A percentile compares a stretch with the other conserved stretches of the same genome.
These are phyloP conservation scores for Tuber indicum DNA, from an alignment of 495 filamentous ascomycete species.

Conservation along the genomic window DNA sequence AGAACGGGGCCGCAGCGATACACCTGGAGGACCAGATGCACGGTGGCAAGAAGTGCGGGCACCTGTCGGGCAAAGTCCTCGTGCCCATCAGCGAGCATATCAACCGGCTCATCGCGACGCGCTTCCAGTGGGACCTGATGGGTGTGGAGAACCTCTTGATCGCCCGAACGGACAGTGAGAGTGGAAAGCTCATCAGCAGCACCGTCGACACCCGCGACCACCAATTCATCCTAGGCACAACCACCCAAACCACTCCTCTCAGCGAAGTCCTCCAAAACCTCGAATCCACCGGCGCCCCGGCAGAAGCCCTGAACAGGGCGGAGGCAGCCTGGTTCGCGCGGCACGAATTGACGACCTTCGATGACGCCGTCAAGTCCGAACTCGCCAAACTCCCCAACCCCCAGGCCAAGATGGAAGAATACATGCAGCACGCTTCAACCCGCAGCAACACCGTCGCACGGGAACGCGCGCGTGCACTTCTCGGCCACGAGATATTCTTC, in stretches of 20 bases:
- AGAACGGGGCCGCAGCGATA: slow-evolving; percentile 91
- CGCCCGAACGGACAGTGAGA: slow-evolving; percentile 90
- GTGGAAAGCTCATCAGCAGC: slow-evolving; percentile 79
- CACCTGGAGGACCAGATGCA: slow-evolving; percentile 98
- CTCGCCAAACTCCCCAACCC: slow-evolving; percentile 57
- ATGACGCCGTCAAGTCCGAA: slow-evolving; percentile 76
- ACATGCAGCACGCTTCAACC: slow-evolving; percentile 52
- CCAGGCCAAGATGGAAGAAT: slow-evolving; percentile 57
- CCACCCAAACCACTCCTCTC: slow-evolving; percentile 65
- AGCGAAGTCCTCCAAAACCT: slow-evolving; percentile 86
- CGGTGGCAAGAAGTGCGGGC: slow-evolving; percentile 96
- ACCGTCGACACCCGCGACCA: slow-evolving; percentile 91
- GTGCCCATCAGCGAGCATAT: slow-evolving; percentile 94
- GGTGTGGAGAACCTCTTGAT: slow-evolving; percentile 89
- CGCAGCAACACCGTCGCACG: slow-evolving; percentile 64
- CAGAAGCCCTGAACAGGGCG: slow-evolving; percentile 72
- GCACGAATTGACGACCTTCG: slow-evolving; percentile 81
- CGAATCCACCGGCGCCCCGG: slow-evolving; percentile 69
- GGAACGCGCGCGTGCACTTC: slow-evolving; percentile 58
- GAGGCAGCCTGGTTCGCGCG: slow-evolving; percentile 86
- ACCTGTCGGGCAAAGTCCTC: slow-evolving; percentile 92
- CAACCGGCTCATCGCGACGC: slow-evolving; percentile 81
- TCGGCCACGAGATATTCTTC: slow-evolving; percentile 60
- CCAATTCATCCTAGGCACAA: slow-evolving; percentile 86
- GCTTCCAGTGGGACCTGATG: slow-evolving; percentile 98